Evolutionary conservation across 371 early-diverging fungal species (phyloP).

Genomic region (Circinella minor): DNA sequence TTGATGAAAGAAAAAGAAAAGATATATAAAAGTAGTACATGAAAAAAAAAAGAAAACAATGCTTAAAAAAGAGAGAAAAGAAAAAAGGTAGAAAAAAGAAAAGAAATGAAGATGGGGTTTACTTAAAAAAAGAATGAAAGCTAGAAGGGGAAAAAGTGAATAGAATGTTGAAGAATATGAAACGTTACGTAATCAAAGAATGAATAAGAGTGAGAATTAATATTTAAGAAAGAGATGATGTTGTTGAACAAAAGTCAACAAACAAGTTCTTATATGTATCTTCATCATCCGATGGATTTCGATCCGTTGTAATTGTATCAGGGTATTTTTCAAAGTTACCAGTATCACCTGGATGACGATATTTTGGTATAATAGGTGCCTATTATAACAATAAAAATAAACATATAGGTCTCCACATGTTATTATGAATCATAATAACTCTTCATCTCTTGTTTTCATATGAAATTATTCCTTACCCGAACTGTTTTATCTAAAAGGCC

Average conservation of each 20-base stretch:
- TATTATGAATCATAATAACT: background rate
- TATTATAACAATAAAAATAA: constrained; percentile 37
- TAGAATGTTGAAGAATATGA: too few species aligned
- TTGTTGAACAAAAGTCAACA: constrained; percentile 27
- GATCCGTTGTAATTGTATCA: constrained; percentile 42
- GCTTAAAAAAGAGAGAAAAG: too few species aligned
- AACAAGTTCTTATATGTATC: constrained; percentile 46
- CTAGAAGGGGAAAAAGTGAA: too few species aligned
- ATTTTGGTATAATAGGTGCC: constrained; percentile 24
- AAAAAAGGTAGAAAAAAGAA: too few species aligned
- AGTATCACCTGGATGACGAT: constrained; percentile 49
- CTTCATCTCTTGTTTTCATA: constrained; percentile 14
- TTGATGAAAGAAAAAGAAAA: too few species aligned
- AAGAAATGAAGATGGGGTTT: too few species aligned
- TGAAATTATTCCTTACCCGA: constrained; percentile 53
- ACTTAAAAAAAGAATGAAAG: too few species aligned
- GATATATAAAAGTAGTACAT: too few species aligned
- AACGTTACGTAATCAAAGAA: too few species aligned
- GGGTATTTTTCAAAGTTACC: constrained; percentile 72
- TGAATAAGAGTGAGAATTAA: too few species aligned
- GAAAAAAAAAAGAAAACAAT: too few species aligned
- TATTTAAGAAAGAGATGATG: background rate
- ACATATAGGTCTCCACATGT: constrained; percentile 42
- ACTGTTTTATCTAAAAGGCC: constrained; percentile 71
- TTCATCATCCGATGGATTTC: constrained; percentile 25